A percentile compares a stretch with the other conserved stretches of the same genome.
Conservation (phyloP, 2,329 filamentous ascomycete species). For the Epichloe coenophiala region DNA sequence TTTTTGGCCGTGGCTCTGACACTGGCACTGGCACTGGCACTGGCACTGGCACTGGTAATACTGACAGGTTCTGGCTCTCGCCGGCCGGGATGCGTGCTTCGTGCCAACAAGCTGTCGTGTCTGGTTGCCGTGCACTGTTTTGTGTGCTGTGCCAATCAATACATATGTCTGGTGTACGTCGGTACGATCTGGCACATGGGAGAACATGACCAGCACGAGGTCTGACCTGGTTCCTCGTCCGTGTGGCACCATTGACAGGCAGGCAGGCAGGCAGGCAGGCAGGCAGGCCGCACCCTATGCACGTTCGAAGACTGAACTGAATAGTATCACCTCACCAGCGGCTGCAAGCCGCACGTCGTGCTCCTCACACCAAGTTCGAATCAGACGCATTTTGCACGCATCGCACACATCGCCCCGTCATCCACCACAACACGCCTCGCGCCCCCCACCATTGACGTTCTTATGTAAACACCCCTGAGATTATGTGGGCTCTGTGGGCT, state of each 20-base stretch:
- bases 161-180: too few species aligned
- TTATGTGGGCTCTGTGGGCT: neutral
- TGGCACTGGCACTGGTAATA: neutral
- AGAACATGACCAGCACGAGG: neutral
- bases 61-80: neutral
- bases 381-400: neutral
- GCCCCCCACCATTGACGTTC: neutral
- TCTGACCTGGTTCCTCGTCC: neutral
- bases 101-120: neutral
- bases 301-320: neutral
- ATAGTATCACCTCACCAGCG: constrained; percentile 1
- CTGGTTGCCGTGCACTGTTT: neutral
- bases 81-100: neutral
- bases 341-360: constrained; percentile 5
- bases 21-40: neutral
- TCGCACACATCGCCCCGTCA: neutral
- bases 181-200: neutral
- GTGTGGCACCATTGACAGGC: neutral
- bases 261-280: neutral
- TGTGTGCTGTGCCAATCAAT: too few species aligned
- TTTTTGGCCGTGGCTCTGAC: neutral
- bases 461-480: neutral
- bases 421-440: neutral
- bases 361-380: constrained; percentile 1
- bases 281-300: too few species aligned